phyloP scores from a whole-genome alignment of 305 asterid genomes.

The Fraxinus sp. region DNA sequence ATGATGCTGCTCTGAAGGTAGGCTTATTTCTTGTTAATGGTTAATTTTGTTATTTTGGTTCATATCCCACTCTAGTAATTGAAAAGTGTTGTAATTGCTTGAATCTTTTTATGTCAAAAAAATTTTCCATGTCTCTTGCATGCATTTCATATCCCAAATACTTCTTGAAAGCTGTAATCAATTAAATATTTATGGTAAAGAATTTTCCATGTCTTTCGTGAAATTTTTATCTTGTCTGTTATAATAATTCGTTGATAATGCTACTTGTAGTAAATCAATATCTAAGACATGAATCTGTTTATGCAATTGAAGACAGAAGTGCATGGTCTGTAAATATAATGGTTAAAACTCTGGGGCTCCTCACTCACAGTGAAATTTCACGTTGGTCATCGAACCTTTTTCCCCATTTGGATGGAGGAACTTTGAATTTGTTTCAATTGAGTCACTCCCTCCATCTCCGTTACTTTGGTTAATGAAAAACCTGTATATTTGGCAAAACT shows the following conservation, averaged over 20 bases:
- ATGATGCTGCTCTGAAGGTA: conserved; percentile 98
- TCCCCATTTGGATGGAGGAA: not conserved
- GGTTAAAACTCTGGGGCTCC: not conserved
- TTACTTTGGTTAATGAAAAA: not conserved
- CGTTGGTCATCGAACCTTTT: not conserved
- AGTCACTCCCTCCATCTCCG: not conserved
- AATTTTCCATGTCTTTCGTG: not conserved
- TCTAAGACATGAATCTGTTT: not conserved
- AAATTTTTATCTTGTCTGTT: not conserved
- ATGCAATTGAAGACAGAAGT: not conserved
- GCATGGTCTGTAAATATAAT: not conserved
- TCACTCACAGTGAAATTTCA: not conserved
- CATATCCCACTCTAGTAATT: not conserved
- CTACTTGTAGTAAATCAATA: not conserved
- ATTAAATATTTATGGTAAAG: not conserved
- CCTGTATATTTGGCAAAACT: not conserved
- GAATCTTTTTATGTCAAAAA: not conserved
- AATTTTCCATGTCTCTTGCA: not conserved
- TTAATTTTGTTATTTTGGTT: conserved; percentile 8
- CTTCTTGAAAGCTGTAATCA: not conserved
- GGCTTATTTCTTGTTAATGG: conserved; percentile 21
- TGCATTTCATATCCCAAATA: not conserved
- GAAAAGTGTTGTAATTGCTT: conserved; percentile 4
- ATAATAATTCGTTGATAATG: not conserved
- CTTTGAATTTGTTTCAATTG: not conserved